Evolutionary conservation across 2,329 filamentous ascomycete species (phyloP).

Genomic region (Aureobasidium mangrovei): DNA sequence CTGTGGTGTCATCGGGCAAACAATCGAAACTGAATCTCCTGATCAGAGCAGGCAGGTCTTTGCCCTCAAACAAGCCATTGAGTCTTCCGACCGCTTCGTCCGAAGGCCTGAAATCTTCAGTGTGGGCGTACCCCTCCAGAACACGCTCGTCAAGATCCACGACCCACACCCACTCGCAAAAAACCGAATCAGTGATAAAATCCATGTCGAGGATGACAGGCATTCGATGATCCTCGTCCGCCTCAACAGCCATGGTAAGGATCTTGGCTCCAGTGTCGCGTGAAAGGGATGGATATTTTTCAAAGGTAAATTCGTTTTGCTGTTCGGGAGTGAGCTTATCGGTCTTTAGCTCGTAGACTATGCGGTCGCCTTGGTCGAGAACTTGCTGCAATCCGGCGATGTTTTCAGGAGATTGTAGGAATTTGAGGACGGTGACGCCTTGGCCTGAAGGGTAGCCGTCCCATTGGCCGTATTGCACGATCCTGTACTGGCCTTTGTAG

Average conservation of each 20-base stretch:
- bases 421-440: slow-evolving; percentile 20
- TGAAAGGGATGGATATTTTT: background rate
- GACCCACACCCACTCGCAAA: slow-evolving; percentile 24
- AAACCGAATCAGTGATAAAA: slow-evolving; percentile 19
- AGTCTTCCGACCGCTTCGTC: no score
- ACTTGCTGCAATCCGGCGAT: slow-evolving; percentile 20
- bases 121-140: slow-evolving; percentile 13
- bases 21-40: no score
- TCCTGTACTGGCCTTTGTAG: slow-evolving; percentile 17
- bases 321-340: background rate
- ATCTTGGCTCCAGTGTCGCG: slow-evolving; percentile 6
- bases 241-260: background rate
- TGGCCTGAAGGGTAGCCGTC: slow-evolving; percentile 24
- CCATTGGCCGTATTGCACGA: slow-evolving; percentile 25
- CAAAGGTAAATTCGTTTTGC: background rate
- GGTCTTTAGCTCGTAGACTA: slow-evolving; percentile 16
- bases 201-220: slow-evolving; percentile 16
- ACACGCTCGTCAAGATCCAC: slow-evolving; percentile 21
- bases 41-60: no score
- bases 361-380: slow-evolving; percentile 14
- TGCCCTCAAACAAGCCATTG: no score
- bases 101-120: no score
- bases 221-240: background rate
- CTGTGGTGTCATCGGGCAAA: no score
- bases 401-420: slow-evolving; percentile 20